Evolutionary conservation across 2,329 filamentous ascomycete genomes (phyloP).

Genomic region (Colletotrichum falcatum): DNA sequence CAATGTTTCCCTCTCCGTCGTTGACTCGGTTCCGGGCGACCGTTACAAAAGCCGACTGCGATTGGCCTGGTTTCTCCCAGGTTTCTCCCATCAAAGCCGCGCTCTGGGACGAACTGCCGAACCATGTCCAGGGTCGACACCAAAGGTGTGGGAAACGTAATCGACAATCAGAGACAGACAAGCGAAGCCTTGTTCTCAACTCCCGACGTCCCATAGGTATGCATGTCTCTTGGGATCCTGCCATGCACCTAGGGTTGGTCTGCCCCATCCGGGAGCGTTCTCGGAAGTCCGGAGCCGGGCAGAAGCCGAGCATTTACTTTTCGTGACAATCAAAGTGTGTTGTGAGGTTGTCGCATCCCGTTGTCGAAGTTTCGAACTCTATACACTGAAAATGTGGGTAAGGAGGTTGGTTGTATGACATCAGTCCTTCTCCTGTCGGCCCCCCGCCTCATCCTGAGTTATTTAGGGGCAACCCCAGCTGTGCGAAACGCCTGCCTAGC

Average conservation of each 20-base stretch:
- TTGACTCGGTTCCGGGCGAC: conserved; percentile 12
- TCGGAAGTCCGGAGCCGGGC: not conserved
- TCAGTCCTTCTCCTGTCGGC: conserved; percentile 18
- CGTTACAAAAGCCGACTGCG: conserved; percentile 5
- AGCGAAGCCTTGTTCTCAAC: conserved; percentile 16
- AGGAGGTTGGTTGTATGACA: conserved; percentile 35
- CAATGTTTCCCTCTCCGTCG: not conserved
- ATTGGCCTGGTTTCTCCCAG: conserved; percentile 11
- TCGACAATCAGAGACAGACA: conserved; percentile 21
- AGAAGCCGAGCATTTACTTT: not conserved
- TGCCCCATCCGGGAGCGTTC: not conserved
- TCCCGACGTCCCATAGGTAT: conserved; percentile 4
- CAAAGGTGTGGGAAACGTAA: conserved; percentile 12
- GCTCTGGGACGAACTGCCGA: conserved; percentile 30
- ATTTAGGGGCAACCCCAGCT: conserved; percentile 19
- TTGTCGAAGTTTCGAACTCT: conserved; percentile 30
- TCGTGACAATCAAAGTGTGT: not conserved
- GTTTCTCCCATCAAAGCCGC: not conserved
- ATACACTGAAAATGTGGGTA: conserved; percentile 30
- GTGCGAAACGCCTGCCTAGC: conserved; percentile 14
- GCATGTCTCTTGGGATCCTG: not conserved
- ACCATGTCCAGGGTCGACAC: conserved; percentile 6
- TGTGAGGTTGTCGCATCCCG: conserved; percentile 14
- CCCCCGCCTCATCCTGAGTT: conserved; percentile 22
- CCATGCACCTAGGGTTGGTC: not conserved